phyloP scores from a whole-genome alignment of 139 green algal genomes.

The Chlorella sp. region DNA sequence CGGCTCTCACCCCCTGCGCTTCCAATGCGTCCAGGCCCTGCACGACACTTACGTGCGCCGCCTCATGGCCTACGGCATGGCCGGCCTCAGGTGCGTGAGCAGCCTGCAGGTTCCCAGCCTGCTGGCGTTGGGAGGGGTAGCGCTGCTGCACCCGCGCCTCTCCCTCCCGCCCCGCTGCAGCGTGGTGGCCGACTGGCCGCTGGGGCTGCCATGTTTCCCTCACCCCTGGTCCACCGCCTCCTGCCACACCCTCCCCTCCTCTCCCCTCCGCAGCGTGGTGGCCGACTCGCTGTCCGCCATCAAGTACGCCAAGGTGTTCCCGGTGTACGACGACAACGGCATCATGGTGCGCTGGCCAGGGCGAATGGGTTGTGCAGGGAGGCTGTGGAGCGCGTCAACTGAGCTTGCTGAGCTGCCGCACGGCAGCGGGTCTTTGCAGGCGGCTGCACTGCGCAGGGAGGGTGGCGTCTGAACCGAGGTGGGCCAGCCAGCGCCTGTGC shows the following conservation, averaged over 20 bases:
- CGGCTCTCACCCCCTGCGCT: too few relatives aligned
- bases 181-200: too few relatives aligned
- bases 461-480: too few relatives aligned
- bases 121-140: neutral
- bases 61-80: slow-evolving; percentile 70
- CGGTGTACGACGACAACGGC: slow-evolving; percentile 55
- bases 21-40: slow-evolving; percentile 58
- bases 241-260: too few relatives aligned
- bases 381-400: slow-evolving; percentile 4
- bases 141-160: neutral
- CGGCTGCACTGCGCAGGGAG: neutral
- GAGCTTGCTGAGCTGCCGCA: neutral
- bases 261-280: slow-evolving; percentile 43
- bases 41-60: slow-evolving; percentile 74
- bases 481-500: too few relatives aligned
- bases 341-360: slow-evolving; percentile 37
- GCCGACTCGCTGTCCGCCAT: slow-evolving; percentile 79
- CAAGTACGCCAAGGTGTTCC: slow-evolving; percentile 75
- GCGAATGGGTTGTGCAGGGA: slow-evolving; percentile 64
- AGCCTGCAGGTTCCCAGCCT: too few relatives aligned
- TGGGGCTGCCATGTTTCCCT: too few relatives aligned
- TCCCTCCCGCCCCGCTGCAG: neutral
- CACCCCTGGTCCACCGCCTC: too few relatives aligned
- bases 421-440: neutral
- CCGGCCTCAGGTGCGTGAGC: slow-evolving; percentile 54